Evolutionary conservation across 192 early-diverging fungal species (phyloP), one percentile per base, ranked within the genome.

Genomic region (Chytriomyces sp.): DNA sequence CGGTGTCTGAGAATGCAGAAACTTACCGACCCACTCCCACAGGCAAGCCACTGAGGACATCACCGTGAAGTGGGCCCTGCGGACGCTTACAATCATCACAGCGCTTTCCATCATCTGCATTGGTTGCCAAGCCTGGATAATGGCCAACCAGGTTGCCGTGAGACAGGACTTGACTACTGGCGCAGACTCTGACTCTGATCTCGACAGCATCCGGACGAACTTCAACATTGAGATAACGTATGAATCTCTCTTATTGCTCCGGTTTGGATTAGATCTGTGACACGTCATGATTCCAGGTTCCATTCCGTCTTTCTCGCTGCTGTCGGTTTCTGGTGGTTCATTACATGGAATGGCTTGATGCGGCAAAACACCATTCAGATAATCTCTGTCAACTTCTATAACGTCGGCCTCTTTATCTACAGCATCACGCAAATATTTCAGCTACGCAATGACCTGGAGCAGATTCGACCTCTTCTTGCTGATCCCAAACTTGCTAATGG

Each of bases 351-450:
- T 57, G 53, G 16, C 53, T 57, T 57, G 53, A 13, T 57, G 53
- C 16, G 16, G 16, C 53, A 20, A n/a, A 69, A 69, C 49, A 57
- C 9, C 20, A 18, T 69, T 16, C 68, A 69, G 7, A 24, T 69
- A 7, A 57, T 69, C 16, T 69, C 50, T 7, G 26, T 69, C 47
- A 48, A 69, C 46, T 8, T 57, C 7, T 57, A 50, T 18, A 10
- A 53, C 13, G n/a, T 69, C 49, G 46, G 18, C 7, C 68, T 69
- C 23, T 50, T 23, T 5, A 53, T 57, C n/a, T 69, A 53, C 68
- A 23, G 16, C 49, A 69, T 69, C 46, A 69, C 50, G 7, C 68
- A 69, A 69, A 53, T 69, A 10, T 24, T 69, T 53, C 68, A 69
- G 53, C 23, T 45, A 10, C 7, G 13, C 4, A 23, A 49, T 8